These are phyloP conservation scores for Closterium sp. DNA, from an alignment of 139 green algal species.

Conservation along the genomic window DNA sequence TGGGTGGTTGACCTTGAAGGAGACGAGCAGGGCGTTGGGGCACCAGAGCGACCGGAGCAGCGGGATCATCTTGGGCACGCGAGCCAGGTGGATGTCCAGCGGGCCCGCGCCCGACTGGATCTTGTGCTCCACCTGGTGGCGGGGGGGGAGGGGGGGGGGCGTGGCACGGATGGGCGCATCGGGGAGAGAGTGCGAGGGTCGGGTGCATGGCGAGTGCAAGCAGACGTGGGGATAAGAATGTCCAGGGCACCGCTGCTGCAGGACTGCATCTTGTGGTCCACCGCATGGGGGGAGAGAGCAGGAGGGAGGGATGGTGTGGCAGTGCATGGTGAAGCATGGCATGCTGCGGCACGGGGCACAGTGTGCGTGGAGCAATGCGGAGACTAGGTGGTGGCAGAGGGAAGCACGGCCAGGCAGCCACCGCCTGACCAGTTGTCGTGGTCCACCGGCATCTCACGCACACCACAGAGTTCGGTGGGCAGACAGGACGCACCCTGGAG, in stretches of 20 bases:
- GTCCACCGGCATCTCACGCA: no score
- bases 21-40: slow-evolving; percentile 80
- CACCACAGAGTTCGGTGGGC: no score
- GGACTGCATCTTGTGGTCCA: not conserved
- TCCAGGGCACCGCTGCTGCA: not conserved
- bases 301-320: not conserved
- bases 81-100: slow-evolving; percentile 59
- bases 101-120: slow-evolving; percentile 82
- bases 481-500: no score
- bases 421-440: no score
- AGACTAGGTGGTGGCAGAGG: not conserved
- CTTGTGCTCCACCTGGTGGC: slow-evolving; percentile 87
- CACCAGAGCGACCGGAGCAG: slow-evolving; percentile 75
- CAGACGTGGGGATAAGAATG: not conserved
- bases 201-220: not conserved
- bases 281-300: not conserved
- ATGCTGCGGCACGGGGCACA: not conserved
- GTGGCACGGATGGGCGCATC: not conserved
- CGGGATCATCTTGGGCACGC: slow-evolving; percentile 93
- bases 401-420: not conserved
- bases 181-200: not conserved
- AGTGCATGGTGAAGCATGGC: not conserved
- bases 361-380: no score
- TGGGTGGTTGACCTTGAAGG: slow-evolving; percentile 78
- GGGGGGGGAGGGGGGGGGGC: not conserved